Base-by-base conservation (phyloP, 2,329 filamentous ascomycete species). In the Arthrinium puccinioides region DNA sequence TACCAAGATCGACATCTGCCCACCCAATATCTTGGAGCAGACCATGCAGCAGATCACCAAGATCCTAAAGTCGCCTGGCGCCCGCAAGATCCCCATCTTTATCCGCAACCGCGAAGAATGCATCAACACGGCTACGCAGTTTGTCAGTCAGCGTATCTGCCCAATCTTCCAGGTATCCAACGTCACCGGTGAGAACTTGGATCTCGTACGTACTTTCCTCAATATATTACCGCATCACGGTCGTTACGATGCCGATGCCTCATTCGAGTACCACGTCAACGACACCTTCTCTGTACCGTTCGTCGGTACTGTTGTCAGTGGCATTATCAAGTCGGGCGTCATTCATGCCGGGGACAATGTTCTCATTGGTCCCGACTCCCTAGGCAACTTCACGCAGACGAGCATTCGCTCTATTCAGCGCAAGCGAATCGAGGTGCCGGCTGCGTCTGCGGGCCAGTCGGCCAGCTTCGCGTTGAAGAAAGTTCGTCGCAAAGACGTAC, bases 91-190 rank as follows among this genome's bases (percentile, higher is more conserved):
- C 25, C 92, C 92, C 3, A 86, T 96, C 27, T 94, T 97, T 56
- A 89, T 98, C 63, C 92, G 89, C 60, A 84, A 82, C 48, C 82
- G 82, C 41, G 87, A 95, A 56, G 86, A 95, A 48, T 95, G 88
- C 51, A 83, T 98, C 53, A 89, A 92, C 58, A 98, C 92, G 1
- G 90, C 92, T 9, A 90, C 87, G 0, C 92, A 97, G 59, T 96
- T 98, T 53, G 87, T 97, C 50, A 92, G 84, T 51, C 85, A 94
- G 61, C 78, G 92, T 27, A 96, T 98, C 55, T 97, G 90, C 55
- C 92, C 92, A 10, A 84, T 98, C 46, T 98, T 98, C 65, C 89
- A 97, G 55, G 88, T 98, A 9, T 97, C 90, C 49, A 98, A 98
- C 54, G 92, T 98, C 21, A 97, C 92, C 1, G 92, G 92, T 31